Conservation (phyloP, 108 stramenopile species). For the Pseudonitzschia delicatissima region DNA sequence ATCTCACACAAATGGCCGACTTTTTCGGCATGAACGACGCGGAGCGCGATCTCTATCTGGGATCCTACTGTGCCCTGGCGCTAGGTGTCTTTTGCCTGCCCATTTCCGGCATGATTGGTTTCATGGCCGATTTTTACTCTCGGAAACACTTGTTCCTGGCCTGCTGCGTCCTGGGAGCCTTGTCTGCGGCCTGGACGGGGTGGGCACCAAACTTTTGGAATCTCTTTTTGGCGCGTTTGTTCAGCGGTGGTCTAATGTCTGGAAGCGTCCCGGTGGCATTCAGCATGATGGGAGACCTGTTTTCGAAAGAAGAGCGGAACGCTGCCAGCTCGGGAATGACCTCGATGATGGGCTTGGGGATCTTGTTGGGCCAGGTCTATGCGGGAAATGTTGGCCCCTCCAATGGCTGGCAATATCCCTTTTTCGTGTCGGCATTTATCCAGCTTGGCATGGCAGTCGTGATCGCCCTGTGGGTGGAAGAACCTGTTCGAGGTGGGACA, state of each 20-base stretch:
- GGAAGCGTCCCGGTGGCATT: slow-evolving; percentile 69
- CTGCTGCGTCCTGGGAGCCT: slow-evolving; percentile 41
- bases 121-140: slow-evolving; percentile 59
- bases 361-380: slow-evolving; percentile 64
- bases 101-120: slow-evolving; percentile 52
- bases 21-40: slow-evolving; percentile 40
- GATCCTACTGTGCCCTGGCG: slow-evolving; percentile 57
- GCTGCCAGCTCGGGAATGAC: slow-evolving; percentile 65
- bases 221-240: slow-evolving; percentile 47
- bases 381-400: slow-evolving; percentile 49
- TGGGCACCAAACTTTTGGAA: slow-evolving; percentile 31
- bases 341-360: slow-evolving; percentile 74
- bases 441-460: slow-evolving; percentile 34
- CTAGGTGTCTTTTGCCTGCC: slow-evolving; percentile 64
- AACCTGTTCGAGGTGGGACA: slow-evolving; percentile 70
- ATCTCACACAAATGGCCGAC: slow-evolving; percentile 60
- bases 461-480: slow-evolving; percentile 48
- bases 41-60: slow-evolving; percentile 68
- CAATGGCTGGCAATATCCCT: slow-evolving; percentile 54
- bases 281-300: slow-evolving; percentile 66
- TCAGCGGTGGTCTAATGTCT: slow-evolving; percentile 63
- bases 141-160: slow-evolving; percentile 50
- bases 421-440: slow-evolving; percentile 40
- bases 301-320: slow-evolving; percentile 62
- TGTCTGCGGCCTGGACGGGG: slow-evolving; percentile 43